Base-by-base conservation (phyloP, 106 monocot species). In the Allium fistulosum region DNA sequence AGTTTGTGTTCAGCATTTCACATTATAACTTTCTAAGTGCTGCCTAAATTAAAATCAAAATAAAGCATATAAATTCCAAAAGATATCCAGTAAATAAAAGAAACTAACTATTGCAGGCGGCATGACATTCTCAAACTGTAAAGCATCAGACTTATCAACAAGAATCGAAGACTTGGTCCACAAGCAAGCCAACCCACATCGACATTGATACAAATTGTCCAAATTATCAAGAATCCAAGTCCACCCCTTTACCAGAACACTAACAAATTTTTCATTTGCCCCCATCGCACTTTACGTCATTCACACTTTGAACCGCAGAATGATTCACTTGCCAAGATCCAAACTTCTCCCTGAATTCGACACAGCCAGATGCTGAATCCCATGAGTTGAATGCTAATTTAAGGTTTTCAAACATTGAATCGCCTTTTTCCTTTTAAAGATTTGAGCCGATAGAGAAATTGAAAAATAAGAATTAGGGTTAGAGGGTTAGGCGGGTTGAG, bases 211-310 rank as follows among this genome's bases (percentile, higher is more conserved):
- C 53, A 95, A 26, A 59, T 79, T 83, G 52, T 91, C 88, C 75
- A 88, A 51, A 65, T 83, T 88, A 57, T 95, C 90, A 0, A 87
- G 94, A 15, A 95, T 85, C 94, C 91, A 95, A 12, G 91, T 95
- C 94, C 94, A 95, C 69, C 79, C 85, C 46, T 88, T 88, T 22
- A 95, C 91, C 64, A 91, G 60, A 53, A 91, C 79, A 16, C 85
- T 81, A 13, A 88, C 88, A 53, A 88, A 83, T 11, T 52, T 11
- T 48, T 37, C 56, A 28, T 49, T 71, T 8, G 66, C 7, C 71
- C 62, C 70, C 17, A n/a, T 12, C 58, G 61, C 86, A 81, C 4
- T 76, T 71, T 0, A 56, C 67, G 26, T 53, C 77, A 13, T 58
- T 61, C 5, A 11, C 69, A 11, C 51, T 72, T 79, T 77, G 87